Evolutionary conservation across 1,139 yeast species (phyloP), one percentile per base, ranked within the genome.

Genomic region (Zygosaccharomyces sapae): DNA sequence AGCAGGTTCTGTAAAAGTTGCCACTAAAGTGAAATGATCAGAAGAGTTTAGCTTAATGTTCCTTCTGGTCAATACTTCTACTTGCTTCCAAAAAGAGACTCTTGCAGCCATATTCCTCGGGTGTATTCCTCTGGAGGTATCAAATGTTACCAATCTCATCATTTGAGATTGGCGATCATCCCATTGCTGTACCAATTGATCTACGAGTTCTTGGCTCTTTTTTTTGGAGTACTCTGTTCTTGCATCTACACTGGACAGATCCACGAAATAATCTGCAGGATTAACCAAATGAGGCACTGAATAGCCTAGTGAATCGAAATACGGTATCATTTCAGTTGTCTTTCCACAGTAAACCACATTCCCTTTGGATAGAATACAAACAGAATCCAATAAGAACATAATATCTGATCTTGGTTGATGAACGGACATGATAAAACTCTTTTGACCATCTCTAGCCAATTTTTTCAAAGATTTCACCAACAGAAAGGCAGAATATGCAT

Each of bases 381-480:
- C 71, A 42, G 77, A 73, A 62, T 88, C 95, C 57, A 88, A 83
- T 38, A 86, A 65, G 56, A 76, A 73, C 13, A 80, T 69, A 39
- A 87, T 85, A 61, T 87, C 95, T 0, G 86, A 79, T 46, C 95
- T 69, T 0, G 96, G 96, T 61, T 88, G 96, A 62, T 87, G 96
- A 40, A 87, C 83, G 35, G 90, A 82, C 67, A 86, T 69, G 3
- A 87, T 72, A 30, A 87, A 74, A 0, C 94, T 85, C 38, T 89
- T 76, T 0, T 94, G 92, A 46, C 73, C 75, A 13, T 79, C 74
- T 30, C 75, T 67, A 0, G 83, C 76, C 33, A 80, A 58, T 53
- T 77, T 75, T 54, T 79, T 77, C 50, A 88, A 72, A 0, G 86
- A 79, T 47, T 75, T 72, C n/a, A 86, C 77, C 41, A 87, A 70